Evolutionary conservation across 768 basidiomycete genomes (phyloP).

Genomic region (Mycena olivaceomarginata): DNA sequence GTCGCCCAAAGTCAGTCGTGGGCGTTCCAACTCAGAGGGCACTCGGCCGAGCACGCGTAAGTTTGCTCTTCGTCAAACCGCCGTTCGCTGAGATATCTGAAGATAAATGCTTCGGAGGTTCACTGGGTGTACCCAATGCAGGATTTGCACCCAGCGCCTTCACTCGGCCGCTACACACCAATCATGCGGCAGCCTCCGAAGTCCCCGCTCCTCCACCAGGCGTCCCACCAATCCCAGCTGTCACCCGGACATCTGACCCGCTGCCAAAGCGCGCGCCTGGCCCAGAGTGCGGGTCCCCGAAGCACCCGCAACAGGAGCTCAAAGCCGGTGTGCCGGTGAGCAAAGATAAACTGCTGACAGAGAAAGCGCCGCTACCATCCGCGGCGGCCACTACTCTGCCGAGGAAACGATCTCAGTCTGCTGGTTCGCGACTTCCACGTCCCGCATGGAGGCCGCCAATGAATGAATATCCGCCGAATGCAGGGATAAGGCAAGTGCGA

Average conservation of each 20-base stretch:
- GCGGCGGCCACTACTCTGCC: neutral
- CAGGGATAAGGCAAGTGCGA: neutral
- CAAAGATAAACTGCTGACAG: neutral
- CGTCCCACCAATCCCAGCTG: neutral
- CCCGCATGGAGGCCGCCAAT: neutral
- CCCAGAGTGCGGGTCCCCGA: neutral
- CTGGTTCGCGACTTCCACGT: conserved; percentile 30
- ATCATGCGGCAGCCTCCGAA: neutral
- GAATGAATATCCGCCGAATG: neutral
- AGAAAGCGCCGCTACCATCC: neutral
- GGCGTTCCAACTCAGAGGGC: conserved; percentile 37
- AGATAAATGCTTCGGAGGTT: neutral
- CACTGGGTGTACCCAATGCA: too few species aligned
- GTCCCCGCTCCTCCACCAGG: neutral
- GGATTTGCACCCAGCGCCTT: conserved; percentile 24
- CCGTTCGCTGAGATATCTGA: neutral
- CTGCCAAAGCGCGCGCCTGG: neutral
- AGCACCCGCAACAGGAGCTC: neutral
- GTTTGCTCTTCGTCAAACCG: neutral
- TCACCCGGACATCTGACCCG: conserved; percentile 4
- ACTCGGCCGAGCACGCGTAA: conserved; percentile 22
- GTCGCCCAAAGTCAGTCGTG: conserved; percentile 1
- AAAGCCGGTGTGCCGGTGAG: neutral
- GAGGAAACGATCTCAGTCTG: conserved; percentile 35
- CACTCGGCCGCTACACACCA: conserved; percentile 3